A percentile compares a stretch with the other conserved stretches of the same genome.
phyloP scores from a whole-genome alignment of 345 rosid species.

The Arabis alpina region DNA sequence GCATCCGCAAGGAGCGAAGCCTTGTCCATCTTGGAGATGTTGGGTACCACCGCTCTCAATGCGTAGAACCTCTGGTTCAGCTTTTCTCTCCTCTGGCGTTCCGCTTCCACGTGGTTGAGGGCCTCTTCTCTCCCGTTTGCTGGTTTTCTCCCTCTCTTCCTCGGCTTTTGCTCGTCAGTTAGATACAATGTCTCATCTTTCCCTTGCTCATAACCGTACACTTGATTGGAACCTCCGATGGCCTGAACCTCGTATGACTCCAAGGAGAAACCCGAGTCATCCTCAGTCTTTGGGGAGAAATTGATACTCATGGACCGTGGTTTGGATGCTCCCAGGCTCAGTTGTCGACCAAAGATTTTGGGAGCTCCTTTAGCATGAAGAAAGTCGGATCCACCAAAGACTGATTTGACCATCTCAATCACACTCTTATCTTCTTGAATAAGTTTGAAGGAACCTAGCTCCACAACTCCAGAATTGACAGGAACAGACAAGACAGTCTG shows the following conservation, averaged over 20 bases:
- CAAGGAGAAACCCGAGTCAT: slow-evolving; percentile 65
- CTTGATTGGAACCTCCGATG: slow-evolving; percentile 54
- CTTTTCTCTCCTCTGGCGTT: slow-evolving; percentile 93
- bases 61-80: slow-evolving; percentile 97
- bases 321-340: slow-evolving; percentile 74
- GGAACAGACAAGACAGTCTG: slow-evolving; percentile 77
- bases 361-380: slow-evolving; percentile 67
- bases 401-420: slow-evolving; percentile 60
- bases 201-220: slow-evolving; percentile 61
- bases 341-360: slow-evolving; percentile 83
- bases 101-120: slow-evolving; percentile 93
- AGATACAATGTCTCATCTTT: slow-evolving; percentile 66
- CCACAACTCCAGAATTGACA: slow-evolving; percentile 78
- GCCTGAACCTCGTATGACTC: slow-evolving; percentile 62
- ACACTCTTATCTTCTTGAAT: slow-evolving; percentile 65
- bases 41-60: slow-evolving; percentile 86
- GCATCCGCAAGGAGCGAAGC: slow-evolving; percentile 95
- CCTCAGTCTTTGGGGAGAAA: slow-evolving; percentile 88
- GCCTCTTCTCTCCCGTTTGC: slow-evolving; percentile 99
- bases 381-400: slow-evolving; percentile 63
- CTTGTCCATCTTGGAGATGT: slow-evolving; percentile 96
- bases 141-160: slow-evolving; percentile 96
- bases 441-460: slow-evolving; percentile 74
- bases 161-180: slow-evolving; percentile 80
- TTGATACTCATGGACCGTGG: slow-evolving; percentile 71